phyloP scores from a whole-genome alignment of 345 rosid species.

The Triadica sebifera region DNA sequence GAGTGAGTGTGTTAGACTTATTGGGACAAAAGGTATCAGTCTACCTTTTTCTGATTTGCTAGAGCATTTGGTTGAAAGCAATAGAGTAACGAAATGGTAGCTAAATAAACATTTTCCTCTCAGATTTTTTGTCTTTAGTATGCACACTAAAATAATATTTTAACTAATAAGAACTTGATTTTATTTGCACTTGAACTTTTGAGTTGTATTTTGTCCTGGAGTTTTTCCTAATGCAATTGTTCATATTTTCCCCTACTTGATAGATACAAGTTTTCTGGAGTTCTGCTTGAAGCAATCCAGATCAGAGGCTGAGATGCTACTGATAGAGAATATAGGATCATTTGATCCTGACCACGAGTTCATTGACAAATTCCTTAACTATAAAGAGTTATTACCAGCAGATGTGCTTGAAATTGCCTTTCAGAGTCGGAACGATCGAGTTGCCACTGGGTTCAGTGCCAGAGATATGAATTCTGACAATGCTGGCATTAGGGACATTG shows the following conservation, averaged over 20 bases:
- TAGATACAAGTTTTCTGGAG: slow-evolving; percentile 89
- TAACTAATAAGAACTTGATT: no score
- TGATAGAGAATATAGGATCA: slow-evolving; percentile 71
- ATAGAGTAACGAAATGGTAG: background rate
- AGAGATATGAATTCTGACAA: slow-evolving; percentile 43
- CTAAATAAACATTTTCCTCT: background rate
- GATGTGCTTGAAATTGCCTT: slow-evolving; percentile 93
- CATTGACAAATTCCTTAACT: slow-evolving; percentile 90
- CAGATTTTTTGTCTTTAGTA: no score
- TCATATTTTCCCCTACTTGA: background rate
- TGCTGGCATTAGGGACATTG: slow-evolving; percentile 22
- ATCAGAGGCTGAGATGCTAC: slow-evolving; percentile 82
- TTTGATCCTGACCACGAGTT: slow-evolving; percentile 71
- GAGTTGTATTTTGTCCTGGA: no score
- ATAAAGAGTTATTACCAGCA: slow-evolving; percentile 72
- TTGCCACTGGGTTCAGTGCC: slow-evolving; percentile 37
- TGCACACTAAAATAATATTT: no score
- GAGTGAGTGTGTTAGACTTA: slow-evolving; percentile 77
- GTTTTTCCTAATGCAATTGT: background rate
- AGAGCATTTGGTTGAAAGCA: background rate
- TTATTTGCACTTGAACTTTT: no score
- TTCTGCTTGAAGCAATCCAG: slow-evolving; percentile 87
- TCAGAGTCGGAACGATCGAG: slow-evolving; percentile 46
- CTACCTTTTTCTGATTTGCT: background rate
- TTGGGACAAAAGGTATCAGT: slow-evolving; percentile 74